Percentiles rank a stretch among this genome's conserved stretches.
Conservation (phyloP, 1,284 basidiomycete genomes). For the Exobasidium rhododendri region DNA sequence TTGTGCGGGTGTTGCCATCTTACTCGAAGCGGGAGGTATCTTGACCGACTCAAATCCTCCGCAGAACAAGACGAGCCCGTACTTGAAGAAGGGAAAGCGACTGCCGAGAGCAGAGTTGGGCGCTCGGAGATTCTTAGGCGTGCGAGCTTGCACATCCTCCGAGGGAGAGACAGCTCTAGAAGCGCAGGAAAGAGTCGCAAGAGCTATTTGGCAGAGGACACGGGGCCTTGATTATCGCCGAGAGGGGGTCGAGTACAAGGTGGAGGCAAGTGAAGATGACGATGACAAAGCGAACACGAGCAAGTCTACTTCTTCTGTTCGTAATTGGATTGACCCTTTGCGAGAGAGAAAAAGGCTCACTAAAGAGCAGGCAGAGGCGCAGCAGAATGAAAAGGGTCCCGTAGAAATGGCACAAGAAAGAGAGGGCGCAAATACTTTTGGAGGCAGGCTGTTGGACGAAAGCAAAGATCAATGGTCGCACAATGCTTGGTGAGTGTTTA, state of each 20-base stretch:
- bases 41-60: slow-evolving; percentile 40
- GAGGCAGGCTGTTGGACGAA: slow-evolving; percentile 6
- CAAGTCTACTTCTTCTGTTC: slow-evolving; percentile 1
- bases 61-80: slow-evolving; percentile 17
- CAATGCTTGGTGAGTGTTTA: slow-evolving; percentile 10
- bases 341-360: slow-evolving; percentile 5
- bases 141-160: slow-evolving; percentile 33
- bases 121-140: slow-evolving; percentile 39
- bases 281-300: neutral
- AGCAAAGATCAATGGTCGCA: slow-evolving; percentile 8
- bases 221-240: slow-evolving; percentile 36
- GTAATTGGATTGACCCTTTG: neutral
- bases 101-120: slow-evolving; percentile 41
- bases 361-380: slow-evolving; percentile 6
- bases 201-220: slow-evolving; percentile 36
- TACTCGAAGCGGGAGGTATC: slow-evolving; percentile 45
- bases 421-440: neutral
- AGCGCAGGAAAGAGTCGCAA: slow-evolving; percentile 39
- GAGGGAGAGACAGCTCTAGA: slow-evolving; percentile 28
- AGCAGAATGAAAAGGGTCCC: neutral
- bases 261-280: neutral
- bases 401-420: neutral
- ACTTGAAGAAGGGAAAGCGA: slow-evolving; percentile 4
- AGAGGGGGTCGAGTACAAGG: slow-evolving; percentile 14
- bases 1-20: slow-evolving; percentile 43